These are phyloP conservation scores for Plectosphaerella cucumerina DNA, from an alignment of 2,329 filamentous ascomycete genomes.

Conservation along the genomic window DNA sequence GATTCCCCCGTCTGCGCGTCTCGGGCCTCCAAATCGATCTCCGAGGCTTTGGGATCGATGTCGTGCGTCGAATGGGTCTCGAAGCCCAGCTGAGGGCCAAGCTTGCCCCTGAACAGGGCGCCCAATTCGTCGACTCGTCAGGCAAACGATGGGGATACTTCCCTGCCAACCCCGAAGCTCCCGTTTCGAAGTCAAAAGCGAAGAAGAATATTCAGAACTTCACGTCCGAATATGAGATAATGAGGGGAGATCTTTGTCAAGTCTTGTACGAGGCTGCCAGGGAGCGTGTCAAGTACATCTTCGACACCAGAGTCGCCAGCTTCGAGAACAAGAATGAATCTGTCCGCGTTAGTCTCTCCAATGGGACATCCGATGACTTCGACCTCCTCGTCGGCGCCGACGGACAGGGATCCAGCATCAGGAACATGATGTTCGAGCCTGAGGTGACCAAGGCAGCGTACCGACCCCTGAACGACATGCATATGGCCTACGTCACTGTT, in stretches of 20 bases:
- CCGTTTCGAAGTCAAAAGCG: not conserved
- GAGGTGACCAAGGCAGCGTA: conserved; percentile 14
- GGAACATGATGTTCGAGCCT: conserved; percentile 28
- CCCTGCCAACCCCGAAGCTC: conserved; percentile 8
- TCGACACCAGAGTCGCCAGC: conserved; percentile 23
- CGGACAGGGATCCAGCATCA: conserved; percentile 43
- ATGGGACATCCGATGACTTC: conserved; percentile 35
- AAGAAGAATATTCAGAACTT: conserved; percentile 26
- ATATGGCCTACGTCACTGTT: conserved; percentile 21
- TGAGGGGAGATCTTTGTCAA: conserved; percentile 45
- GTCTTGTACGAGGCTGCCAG: conserved; percentile 33
- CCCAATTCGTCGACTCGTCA: conserved; percentile 34
- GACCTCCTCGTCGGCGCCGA: conserved; percentile 53
- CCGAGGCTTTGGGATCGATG: conserved; percentile 43
- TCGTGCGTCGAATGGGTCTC: conserved; percentile 48
- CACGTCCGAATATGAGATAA: conserved; percentile 49
- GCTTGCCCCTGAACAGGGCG: conserved; percentile 40
- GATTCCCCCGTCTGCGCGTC: conserved; percentile 33
- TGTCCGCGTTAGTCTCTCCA: conserved; percentile 28
- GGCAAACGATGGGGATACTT: conserved; percentile 18
- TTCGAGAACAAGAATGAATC: conserved; percentile 12
- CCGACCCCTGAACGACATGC: conserved; percentile 12
- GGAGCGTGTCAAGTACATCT: conserved; percentile 22
- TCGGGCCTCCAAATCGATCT: conserved; percentile 52
- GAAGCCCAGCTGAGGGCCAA: conserved; percentile 35